Evolutionary conservation across 352 stramenopile species (phyloP), one percentile per base, ranked within the genome.

Genomic region (Phytophthora colocasiae): DNA sequence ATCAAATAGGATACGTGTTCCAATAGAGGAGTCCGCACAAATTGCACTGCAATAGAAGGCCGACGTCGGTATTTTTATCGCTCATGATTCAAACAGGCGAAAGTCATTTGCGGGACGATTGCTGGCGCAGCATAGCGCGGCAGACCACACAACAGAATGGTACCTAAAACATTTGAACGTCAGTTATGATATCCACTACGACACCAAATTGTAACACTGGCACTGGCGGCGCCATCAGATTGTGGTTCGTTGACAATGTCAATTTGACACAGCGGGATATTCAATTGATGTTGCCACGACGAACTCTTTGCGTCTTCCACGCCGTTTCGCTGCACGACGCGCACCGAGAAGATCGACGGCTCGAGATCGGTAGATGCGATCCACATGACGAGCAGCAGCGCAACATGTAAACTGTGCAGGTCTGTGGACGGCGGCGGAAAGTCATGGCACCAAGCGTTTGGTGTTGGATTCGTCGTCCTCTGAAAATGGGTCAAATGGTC

Each of bases 401-500:
- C 38, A 22, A 14, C 15, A 43, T n/a, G 31, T 14, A 36, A 10
- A 36, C 9, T 36, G 31, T 36, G 9, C 31, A 36, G 8, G 31
- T 14, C 31, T 8, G 9, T 14, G 31, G 31, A 10, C 8, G 31
- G 12, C 31, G 8, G 31, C 38, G 15, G 38, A 43, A 43, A 19
- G 38, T 43, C 31, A 36, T 36, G 31, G 31, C 9, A 36, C 9
- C 38, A 43, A 43, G 10, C 38, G 15, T 43, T n/a, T 43, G 4
- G 38, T 14, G 7, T 3, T 0, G 5, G 38, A 6, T 40, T 27
- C 27, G 14, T n/a, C 29, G 8, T 11, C 19, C 0, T 12, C 9
- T n/a, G 8, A 52, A 52, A 65, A 47, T 58, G 47, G 58, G 27
- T 51, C 14, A 4, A 3, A 5, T 14, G 31, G 12, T 31, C 29